phyloP scores from a whole-genome alignment of 164 flowering plant species.

The Tetracentron sinense region DNA sequence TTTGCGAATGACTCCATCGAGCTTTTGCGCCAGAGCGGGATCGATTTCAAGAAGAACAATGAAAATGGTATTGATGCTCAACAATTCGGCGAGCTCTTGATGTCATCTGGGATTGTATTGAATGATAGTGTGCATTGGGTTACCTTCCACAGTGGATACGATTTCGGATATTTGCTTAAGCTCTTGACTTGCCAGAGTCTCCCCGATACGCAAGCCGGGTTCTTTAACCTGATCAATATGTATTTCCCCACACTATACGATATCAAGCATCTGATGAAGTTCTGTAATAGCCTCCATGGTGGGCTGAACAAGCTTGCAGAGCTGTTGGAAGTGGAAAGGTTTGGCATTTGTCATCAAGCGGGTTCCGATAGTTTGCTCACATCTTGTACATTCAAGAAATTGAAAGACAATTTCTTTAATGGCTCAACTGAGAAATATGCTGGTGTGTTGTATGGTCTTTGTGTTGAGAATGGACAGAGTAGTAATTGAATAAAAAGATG shows the following conservation, averaged over 20 bases:
- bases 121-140: slow-evolving; percentile 42
- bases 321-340: slow-evolving; percentile 50
- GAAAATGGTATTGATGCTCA: slow-evolving; percentile 49
- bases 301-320: slow-evolving; percentile 60
- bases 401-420: slow-evolving; percentile 41
- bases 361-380: slow-evolving; percentile 63
- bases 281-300: slow-evolving; percentile 54
- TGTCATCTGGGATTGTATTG: slow-evolving; percentile 50
- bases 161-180: slow-evolving; percentile 47
- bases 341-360: slow-evolving; percentile 55
- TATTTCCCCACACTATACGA: slow-evolving; percentile 51
- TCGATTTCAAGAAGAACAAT: slow-evolving; percentile 48
- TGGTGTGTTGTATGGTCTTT: slow-evolving; percentile 53
- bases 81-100: slow-evolving; percentile 49
- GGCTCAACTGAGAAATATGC: slow-evolving; percentile 47
- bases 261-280: slow-evolving; percentile 61
- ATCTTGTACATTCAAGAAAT: slow-evolving; percentile 41
- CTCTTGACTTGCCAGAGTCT: slow-evolving; percentile 38
- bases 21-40: slow-evolving; percentile 44
- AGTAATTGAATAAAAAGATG: slow-evolving; percentile 14
- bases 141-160: slow-evolving; percentile 49
- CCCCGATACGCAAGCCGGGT: slow-evolving; percentile 43
- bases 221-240: slow-evolving; percentile 38
- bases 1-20: slow-evolving; percentile 47
- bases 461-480: slow-evolving; percentile 41